Base-by-base conservation (phyloP, 768 basidiomycete species). In the Crucibulum laeve region DNA sequence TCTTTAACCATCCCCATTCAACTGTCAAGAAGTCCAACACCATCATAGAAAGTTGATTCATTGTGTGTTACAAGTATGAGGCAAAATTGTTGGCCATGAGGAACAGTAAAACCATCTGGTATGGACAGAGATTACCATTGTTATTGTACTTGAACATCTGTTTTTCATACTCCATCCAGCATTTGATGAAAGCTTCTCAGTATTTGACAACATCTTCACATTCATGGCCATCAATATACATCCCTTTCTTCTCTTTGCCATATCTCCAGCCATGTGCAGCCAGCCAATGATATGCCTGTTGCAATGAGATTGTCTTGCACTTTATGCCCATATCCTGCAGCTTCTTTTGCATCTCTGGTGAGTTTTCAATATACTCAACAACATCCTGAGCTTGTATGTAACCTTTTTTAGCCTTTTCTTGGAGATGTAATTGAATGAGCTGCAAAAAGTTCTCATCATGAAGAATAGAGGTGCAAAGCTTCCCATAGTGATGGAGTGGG, bases 151-250 rank as follows among this genome's bases (percentile, higher is more conserved):
- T 55, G 13, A 51, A 4, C 40, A 62, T 59, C 15, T 47, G 10
- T 28, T 46, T 47, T 19, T 58, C 52, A 44, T 63, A 62, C 8
- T 55, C 50, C 17, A 52, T 56, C 54, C 54, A 62, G 4, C 48
- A 44, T 24, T 48, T 18, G 4, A 61, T 32, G 38, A 63, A 63
- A 7, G 46, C 43, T 5, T 63, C 46, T 3, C 52, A 50, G 40
- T 71, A 71, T 8, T 47, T 40, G 0, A 67, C 60, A 11, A 71
- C 63, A 58, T 72, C 68, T 22, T 58, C 53, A 0, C 54, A 30
- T 38, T 70, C 62, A 53, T 70, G 68, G 0, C 70, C 62, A 50
- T 70, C 67, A 36, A 64, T 49, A 33, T 68, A 72, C 57, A 62
- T 61, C 0, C 64, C 67, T 21, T 61, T 65, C 17, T 53, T 43